Percentiles rank a stretch among this genome's conserved stretches.
Conservation (phyloP, 305 asterid species). For the Andrographis paniculata region DNA sequence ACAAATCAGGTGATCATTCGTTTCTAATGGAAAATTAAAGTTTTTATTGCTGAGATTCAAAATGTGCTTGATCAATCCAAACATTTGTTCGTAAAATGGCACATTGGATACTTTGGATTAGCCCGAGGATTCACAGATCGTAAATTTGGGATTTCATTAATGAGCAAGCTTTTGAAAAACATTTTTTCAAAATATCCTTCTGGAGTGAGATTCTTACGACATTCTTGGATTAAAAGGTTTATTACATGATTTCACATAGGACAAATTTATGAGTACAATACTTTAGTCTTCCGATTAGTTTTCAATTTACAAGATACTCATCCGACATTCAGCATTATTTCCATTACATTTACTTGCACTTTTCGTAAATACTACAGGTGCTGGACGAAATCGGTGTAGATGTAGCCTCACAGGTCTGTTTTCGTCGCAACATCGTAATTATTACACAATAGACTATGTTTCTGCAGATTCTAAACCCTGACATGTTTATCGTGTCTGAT, state of each 20-base stretch:
- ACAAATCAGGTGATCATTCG: slow-evolving; percentile 64
- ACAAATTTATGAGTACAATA: too few species aligned
- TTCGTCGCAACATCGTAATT: slow-evolving; percentile 2
- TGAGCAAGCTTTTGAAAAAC: too few species aligned
- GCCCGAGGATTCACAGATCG: too few species aligned
- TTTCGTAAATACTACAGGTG: slow-evolving; percentile 34
- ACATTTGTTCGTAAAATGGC: slow-evolving; percentile 5
- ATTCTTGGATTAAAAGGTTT: too few species aligned
- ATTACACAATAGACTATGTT: background rate
- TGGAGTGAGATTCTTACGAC: too few species aligned
- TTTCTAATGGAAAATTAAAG: background rate
- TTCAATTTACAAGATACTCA: too few species aligned
- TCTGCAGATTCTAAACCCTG: background rate
- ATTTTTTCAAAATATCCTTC: too few species aligned
- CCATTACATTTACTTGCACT: slow-evolving; percentile 14
- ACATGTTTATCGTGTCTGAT: slow-evolving; percentile 8
- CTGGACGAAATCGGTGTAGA: slow-evolving; percentile 93
- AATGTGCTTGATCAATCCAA: background rate
- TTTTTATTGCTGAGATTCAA: background rate
- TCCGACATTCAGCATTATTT: background rate
- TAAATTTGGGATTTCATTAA: too few species aligned
- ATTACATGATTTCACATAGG: too few species aligned
- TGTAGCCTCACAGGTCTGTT: slow-evolving; percentile 82
- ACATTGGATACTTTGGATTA: too few species aligned
- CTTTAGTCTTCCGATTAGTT: too few species aligned